Percentiles rank a stretch among this genome's conserved stretches.
These are phyloP conservation scores for Verticillium dahliae DNA, from an alignment of 2,329 filamentous ascomycete genomes.

Conservation along the genomic window DNA sequence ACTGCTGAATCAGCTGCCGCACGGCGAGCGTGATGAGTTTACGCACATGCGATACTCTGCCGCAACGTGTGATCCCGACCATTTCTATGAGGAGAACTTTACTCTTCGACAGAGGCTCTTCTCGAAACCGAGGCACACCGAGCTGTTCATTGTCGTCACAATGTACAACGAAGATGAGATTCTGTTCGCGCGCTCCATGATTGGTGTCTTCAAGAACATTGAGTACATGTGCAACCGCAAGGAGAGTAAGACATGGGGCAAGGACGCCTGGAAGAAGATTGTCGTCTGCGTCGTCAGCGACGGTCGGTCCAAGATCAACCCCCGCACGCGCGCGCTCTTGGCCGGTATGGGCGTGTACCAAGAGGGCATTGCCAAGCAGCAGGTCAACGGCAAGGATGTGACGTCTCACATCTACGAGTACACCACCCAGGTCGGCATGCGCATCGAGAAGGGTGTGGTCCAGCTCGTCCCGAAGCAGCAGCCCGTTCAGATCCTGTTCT, in stretches of 20 bases:
- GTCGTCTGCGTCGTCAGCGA: slow-evolving; percentile 97
- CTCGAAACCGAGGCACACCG: slow-evolving; percentile 85
- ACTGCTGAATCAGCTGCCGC: slow-evolving; percentile 79
- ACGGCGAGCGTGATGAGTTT: slow-evolving; percentile 87
- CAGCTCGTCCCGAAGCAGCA: slow-evolving; percentile 77
- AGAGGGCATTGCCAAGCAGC: slow-evolving; percentile 96
- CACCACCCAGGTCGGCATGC: slow-evolving; percentile 77
- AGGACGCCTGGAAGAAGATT: slow-evolving; percentile 99
- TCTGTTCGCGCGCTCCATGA: slow-evolving; percentile 91
- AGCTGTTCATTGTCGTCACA: slow-evolving; percentile 92
- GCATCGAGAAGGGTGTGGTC: slow-evolving; percentile 86
- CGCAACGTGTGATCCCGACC: slow-evolving; percentile 84
- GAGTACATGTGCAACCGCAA: slow-evolving; percentile 95
- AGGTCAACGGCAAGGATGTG: slow-evolving; percentile 93
- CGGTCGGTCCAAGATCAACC: slow-evolving; percentile 94
- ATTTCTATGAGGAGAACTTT: slow-evolving; percentile 85
- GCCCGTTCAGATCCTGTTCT: slow-evolving; percentile 95
- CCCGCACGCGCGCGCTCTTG: slow-evolving; percentile 79
- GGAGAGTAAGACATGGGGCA: slow-evolving; percentile 95
- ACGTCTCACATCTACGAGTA: slow-evolving; percentile 98
- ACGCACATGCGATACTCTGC: slow-evolving; percentile 92
- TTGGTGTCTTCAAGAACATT: slow-evolving; percentile 96
- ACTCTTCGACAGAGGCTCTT: slow-evolving; percentile 88
- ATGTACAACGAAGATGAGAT: slow-evolving; percentile 99
- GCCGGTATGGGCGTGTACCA: slow-evolving; percentile 96